A percentile compares a stretch with the other conserved stretches of the same genome.
Conservation (phyloP, 2,329 filamentous ascomycete genomes). For the Exserohilum rostratum region DNA sequence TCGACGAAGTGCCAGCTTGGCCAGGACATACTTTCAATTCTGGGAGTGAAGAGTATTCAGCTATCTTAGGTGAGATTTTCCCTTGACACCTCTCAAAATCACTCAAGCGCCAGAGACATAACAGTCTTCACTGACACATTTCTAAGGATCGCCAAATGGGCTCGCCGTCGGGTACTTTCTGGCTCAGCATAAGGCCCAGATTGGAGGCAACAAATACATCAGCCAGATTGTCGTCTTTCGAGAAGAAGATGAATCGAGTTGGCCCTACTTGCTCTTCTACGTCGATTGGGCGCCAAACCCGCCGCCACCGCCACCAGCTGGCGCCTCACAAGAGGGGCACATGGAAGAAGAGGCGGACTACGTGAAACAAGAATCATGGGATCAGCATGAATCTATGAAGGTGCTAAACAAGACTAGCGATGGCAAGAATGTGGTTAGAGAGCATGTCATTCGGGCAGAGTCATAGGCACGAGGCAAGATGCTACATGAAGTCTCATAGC, state of each 20-base stretch:
- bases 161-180: conserved; percentile 3
- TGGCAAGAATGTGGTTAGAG: conserved; percentile 8
- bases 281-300: neutral
- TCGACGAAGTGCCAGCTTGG: neutral
- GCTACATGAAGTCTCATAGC: too few relatives aligned
- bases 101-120: neutral
- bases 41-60: neutral
- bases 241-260: neutral
- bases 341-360: too few relatives aligned
- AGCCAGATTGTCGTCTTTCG: neutral
- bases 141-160: conserved; percentile 4
- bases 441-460: conserved; percentile 4
- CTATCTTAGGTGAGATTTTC: conserved; percentile 2
- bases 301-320: neutral
- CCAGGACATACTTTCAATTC: neutral
- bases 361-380: neutral
- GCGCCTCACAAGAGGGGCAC: too few relatives aligned
- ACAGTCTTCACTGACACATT: neutral
- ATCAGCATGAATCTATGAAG: neutral
- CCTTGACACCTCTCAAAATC: too few relatives aligned
- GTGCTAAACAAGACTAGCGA: conserved; percentile 1
- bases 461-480: neutral
- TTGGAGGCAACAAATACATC: neutral
- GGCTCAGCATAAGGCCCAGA: conserved; percentile 3
- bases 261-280: neutral